Base-by-base conservation (phyloP, 2,329 filamentous ascomycete genomes). In the Karstenula rhodostoma region DNA sequence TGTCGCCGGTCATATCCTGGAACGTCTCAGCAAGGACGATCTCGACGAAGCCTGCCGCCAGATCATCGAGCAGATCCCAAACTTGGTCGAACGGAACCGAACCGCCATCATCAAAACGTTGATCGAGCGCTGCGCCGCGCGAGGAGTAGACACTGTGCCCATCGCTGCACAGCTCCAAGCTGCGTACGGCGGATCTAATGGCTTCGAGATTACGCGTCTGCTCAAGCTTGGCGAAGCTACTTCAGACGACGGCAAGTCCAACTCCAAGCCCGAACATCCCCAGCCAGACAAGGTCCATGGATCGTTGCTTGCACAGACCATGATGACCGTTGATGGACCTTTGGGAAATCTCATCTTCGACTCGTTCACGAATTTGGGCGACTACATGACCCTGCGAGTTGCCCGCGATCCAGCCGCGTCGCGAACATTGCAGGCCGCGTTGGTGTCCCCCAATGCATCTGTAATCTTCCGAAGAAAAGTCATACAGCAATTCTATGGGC, bases 21-120 rank as follows among this genome's bases (percentile, higher is more conserved):
- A 93, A 74, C 87, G 95, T 56, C 83, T 98, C 12, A 90, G 92
- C 76, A 94, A 92, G 73, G 93, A 97, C 61, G 93, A 97, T 72
- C 83, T 99, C 9, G 83, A 89, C 44, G 86, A 87, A 57, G 92
- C 91, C 0, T 86, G 93, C 58, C 83, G 88, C 51, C 84, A 89
- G 69, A 90, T 96, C 58, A 77, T 89, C 4, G 90, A 92, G 0
- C 89, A 92, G 57, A 85, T 97, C 6, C 84, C 87, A 0, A 86
- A 86, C 52, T 83, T 98, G 9, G 85, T 97, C 9, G 84, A 91
- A 56, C 88, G 92, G 61, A 88, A 89, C 42, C 86, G 94, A 48
- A 91, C 91, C 62, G 89, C 90, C 57, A 89, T 97, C 12, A 86
- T 97, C 69, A 91, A 89, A 73, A 89, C 89, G 0, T 81, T 98